These are phyloP conservation scores for Gliomastix tumulicola DNA, from an alignment of 2,329 filamentous ascomycete genomes.

Conservation along the genomic window DNA sequence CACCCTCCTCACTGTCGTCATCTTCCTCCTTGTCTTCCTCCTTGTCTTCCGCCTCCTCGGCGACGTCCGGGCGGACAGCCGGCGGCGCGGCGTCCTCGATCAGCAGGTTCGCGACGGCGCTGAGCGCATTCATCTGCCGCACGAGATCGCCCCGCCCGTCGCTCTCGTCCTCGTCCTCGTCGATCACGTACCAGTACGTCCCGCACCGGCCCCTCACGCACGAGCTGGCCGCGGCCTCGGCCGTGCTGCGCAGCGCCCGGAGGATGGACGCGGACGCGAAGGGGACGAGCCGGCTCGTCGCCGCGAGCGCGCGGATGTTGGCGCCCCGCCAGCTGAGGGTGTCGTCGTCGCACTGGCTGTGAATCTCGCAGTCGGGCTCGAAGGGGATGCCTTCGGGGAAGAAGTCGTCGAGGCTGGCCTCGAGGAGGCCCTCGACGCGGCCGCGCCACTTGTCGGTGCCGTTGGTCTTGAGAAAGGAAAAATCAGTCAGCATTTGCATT, in stretches of 20 bases:
- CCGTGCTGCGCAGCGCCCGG: constrained; percentile 37
- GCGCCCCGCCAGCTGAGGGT: constrained; percentile 52
- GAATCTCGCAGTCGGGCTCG: constrained; percentile 60
- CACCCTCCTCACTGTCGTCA: too few relatives aligned
- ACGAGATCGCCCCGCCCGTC: constrained; percentile 65
- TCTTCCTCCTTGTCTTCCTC: too few relatives aligned
- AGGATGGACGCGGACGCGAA: constrained; percentile 35
- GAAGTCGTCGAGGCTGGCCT: constrained; percentile 44
- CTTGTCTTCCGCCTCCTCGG: too few relatives aligned
- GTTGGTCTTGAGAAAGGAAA: too few relatives aligned
- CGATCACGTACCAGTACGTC: too few relatives aligned
- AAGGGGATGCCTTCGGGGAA: constrained; percentile 45
- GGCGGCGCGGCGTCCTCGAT: constrained; percentile 34
- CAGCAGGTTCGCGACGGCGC: constrained; percentile 55
- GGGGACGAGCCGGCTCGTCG: constrained; percentile 40
- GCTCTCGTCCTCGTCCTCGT: constrained; percentile 46
- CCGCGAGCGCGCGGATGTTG: constrained; percentile 41
- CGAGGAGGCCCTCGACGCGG: constrained; percentile 51
- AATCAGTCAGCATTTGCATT: too few relatives aligned
- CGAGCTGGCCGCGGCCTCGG: constrained; percentile 37
- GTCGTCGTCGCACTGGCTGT: constrained; percentile 47
- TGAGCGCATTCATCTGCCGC: constrained; percentile 62
- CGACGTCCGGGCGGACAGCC: too few relatives aligned
- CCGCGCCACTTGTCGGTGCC: constrained; percentile 46
- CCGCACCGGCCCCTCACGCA: constrained; percentile 38